Base-by-base conservation (phyloP, 176 grass and related monocot genomes). In the Bonia amplexicaulis region DNA sequence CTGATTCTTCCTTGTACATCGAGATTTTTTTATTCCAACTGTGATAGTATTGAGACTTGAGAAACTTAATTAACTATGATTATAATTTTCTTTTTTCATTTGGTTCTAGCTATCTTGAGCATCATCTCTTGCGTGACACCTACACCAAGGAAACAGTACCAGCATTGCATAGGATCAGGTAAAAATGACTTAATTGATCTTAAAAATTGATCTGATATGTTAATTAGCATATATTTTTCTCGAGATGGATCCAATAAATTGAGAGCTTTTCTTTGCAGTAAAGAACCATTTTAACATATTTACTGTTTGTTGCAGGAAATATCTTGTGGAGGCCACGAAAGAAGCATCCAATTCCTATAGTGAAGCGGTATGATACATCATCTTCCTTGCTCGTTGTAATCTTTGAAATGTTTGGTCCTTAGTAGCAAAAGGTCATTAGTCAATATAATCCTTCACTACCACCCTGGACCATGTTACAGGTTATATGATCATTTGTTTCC, bases 141-240 rank as follows among this genome's bases (percentile, higher is more conserved):
- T 98, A 98, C 71, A 98, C 96, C 19, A 98, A 92, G 88, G 96
- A 98, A 67, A 95, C 96, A 2, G 93, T 98, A 75, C 93, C 90
- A 2, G 9, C 42, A 9, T 2, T 9, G 1, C 7, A 44, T 44
- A 44, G 7, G 42, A 44, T 44, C 42, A 9, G 9, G 42, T 44
- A 44, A 44, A 9, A 9, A 1, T 44, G 42, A 44, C 42, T 44
- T 44, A 9, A 44, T 9, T 37, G 42, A 44, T 44, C 42, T 44
- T 2, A 44, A 37, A 42, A 44, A 44, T 44, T 6, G 7, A 44
- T 44, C 42, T 9, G 42, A 6, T 44, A 2, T 44, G 11, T 69
- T 77, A 66, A 58, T 26, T 35, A 20, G 14, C 65, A 71, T 26
- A 6, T 54, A 9, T 44, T 44, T 0, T 44, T 9, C 7, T 2